Conservation (phyloP, 345 rosid species). For the Citrus inodora region DNA sequence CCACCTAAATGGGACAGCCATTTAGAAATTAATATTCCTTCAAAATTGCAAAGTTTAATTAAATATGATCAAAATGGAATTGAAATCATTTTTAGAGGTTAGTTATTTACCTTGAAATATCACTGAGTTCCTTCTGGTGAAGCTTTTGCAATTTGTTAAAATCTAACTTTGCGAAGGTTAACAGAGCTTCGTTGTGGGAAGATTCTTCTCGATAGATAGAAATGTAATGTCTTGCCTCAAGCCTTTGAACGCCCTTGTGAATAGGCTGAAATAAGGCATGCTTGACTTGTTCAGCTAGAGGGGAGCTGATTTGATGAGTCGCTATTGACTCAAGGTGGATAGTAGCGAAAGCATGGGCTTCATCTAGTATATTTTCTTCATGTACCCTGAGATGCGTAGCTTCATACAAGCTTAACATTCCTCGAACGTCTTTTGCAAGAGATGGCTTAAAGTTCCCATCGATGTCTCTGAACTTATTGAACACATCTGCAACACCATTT, state of each 20-base stretch:
- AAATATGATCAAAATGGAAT: not conserved
- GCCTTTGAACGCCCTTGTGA: conserved; percentile 18
- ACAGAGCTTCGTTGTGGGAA: conserved; percentile 8
- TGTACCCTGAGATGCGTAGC: conserved; percentile 28
- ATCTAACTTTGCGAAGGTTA: conserved; percentile 24
- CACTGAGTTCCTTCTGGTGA: conserved; percentile 30
- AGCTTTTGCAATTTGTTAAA: conserved; percentile 32
- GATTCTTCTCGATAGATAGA: conserved; percentile 18
- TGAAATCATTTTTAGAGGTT: not conserved
- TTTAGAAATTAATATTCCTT: no score
- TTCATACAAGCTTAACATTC: conserved; percentile 40
- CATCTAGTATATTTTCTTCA: conserved; percentile 33
- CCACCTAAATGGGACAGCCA: conserved; percentile 25
- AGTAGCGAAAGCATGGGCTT: conserved; percentile 28
- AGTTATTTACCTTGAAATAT: conserved; percentile 9
- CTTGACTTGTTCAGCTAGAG: conserved; percentile 7
- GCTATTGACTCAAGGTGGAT: conserved; percentile 9
- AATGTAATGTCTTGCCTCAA: conserved; percentile 23
- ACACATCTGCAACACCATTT: conserved; percentile 20
- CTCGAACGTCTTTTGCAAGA: conserved; percentile 7
- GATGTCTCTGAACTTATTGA: conserved; percentile 19
- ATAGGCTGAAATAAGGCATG: conserved; percentile 1
- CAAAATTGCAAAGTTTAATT: no score
- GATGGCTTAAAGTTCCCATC: conserved; percentile 11
- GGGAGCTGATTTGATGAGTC: not conserved